Conservation (phyloP, 2,329 filamentous ascomycete genomes). For the Penicillium decumbens region DNA sequence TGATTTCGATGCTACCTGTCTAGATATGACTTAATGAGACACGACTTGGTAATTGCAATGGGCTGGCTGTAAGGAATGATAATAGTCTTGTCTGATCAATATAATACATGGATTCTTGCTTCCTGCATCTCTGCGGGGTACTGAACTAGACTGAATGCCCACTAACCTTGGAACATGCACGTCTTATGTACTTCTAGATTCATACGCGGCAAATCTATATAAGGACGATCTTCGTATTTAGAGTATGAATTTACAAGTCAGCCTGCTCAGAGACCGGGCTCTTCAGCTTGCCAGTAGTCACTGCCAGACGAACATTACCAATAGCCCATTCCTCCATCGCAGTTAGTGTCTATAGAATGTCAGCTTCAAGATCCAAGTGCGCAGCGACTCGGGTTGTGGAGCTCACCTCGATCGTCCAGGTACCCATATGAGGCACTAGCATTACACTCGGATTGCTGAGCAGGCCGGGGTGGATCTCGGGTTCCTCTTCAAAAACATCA, state of each 20-base stretch:
- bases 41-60: background rate
- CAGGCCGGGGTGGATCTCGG: conserved; percentile 67
- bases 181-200: background rate
- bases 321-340: conserved; percentile 72
- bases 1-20: background rate
- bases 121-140: background rate
- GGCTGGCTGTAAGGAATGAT: background rate
- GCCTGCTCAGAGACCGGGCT: conserved; percentile 70
- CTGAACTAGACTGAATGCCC: too few species aligned
- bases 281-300: conserved; percentile 59
- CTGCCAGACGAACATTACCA: conserved; percentile 60
- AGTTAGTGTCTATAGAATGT: conserved; percentile 44
- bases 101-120: background rate
- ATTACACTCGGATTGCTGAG: conserved; percentile 66
- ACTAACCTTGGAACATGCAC: too few species aligned
- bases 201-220: background rate
- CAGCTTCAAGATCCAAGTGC: background rate
- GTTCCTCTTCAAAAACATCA: conserved; percentile 81
- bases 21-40: conserved; percentile 24
- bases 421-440: conserved; percentile 81
- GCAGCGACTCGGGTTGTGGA: background rate
- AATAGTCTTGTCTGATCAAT: background rate
- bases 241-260: conserved; percentile 32
- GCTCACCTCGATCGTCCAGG: conserved; percentile 63
- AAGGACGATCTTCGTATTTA: too few species aligned